Conservation (phyloP, 306 rosid species). For the Cyamopsis tetragonoloba region DNA sequence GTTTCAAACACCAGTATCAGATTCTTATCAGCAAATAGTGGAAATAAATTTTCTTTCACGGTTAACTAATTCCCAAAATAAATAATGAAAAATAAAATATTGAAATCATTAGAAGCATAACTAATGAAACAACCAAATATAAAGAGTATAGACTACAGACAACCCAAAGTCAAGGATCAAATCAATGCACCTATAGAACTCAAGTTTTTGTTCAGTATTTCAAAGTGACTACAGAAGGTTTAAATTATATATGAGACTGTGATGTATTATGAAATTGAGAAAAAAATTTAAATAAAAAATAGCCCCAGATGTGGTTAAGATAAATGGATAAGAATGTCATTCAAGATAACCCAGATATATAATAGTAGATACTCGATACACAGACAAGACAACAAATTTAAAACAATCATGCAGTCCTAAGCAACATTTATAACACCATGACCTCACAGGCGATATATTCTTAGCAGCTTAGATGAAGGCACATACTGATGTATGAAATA, state of each 20-base stretch:
- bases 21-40: constrained; percentile 21
- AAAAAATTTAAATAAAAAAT: not conserved
- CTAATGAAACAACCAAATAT: not conserved
- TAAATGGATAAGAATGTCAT: not conserved
- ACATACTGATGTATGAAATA: not conserved
- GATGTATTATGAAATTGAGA: no score
- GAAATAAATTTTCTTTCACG: not conserved
- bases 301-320: not conserved
- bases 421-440: not conserved
- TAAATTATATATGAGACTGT: no score
- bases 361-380: not conserved
- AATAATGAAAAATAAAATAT: not conserved
- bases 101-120: not conserved
- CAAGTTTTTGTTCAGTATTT: not conserved
- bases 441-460: not conserved
- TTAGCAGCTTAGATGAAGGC: not conserved
- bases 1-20: constrained; percentile 41
- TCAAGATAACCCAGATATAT: not conserved
- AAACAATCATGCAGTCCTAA: not conserved
- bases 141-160: not conserved
- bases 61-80: not conserved
- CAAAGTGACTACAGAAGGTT: no score
- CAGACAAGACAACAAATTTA: not conserved
- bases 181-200: constrained; percentile 16
- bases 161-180: not conserved